phyloP scores from a whole-genome alignment of 2,329 filamentous ascomycete species.

The Sclerotinia minor region DNA sequence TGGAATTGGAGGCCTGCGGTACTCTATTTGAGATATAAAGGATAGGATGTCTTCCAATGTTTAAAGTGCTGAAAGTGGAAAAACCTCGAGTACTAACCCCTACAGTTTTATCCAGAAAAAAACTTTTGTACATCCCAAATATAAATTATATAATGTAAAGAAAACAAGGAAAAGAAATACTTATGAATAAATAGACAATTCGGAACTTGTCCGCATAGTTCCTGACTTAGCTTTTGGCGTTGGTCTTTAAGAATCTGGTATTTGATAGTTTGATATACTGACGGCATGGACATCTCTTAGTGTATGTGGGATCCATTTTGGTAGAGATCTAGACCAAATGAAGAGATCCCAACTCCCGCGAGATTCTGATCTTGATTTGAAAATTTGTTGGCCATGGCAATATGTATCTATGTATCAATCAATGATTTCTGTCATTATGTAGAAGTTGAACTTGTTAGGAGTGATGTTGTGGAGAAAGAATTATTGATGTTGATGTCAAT shows the following conservation, averaged over 20 bases:
- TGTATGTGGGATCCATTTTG: neutral
- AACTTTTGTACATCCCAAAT: neutral
- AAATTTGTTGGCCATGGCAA: too few species aligned
- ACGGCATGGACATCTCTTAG: slow-evolving; percentile 3
- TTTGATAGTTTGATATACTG: neutral
- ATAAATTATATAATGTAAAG: neutral
- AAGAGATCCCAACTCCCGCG: too few species aligned
- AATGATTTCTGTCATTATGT: too few species aligned
- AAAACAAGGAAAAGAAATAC: neutral
- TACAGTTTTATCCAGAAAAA: neutral
- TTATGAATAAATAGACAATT: neutral
- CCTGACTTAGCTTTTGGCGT: neutral
- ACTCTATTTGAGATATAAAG: too few species aligned
- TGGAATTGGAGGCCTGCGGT: neutral
- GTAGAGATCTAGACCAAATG: neutral
- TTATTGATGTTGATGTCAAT: neutral
- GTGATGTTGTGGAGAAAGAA: neutral
- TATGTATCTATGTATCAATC: neutral
- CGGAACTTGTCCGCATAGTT: neutral
- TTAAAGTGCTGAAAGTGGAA: neutral
- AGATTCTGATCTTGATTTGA: neutral
- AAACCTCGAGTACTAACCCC: neutral
- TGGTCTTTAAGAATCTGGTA: neutral
- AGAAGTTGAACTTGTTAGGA: too few species aligned
- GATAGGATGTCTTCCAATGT: too few species aligned